A percentile compares a stretch with the other conserved stretches of the same genome.
Evolutionary conservation across 2,329 filamentous ascomycete species (phyloP).

Genomic region (Cladophialophora psammophila): DNA sequence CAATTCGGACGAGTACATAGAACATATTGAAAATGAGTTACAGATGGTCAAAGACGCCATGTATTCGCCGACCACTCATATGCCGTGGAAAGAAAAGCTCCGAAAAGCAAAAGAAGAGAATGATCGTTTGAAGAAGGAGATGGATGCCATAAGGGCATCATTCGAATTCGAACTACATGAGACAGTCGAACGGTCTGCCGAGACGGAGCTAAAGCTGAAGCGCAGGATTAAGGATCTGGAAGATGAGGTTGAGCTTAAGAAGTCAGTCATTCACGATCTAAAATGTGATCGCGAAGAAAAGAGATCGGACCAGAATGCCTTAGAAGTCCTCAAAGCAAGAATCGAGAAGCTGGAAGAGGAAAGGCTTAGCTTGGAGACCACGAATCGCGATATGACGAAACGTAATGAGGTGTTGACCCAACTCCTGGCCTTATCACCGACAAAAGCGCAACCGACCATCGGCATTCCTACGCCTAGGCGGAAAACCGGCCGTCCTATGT

Average conservation of each 20-base stretch:
- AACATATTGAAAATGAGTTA: conserved; percentile 58
- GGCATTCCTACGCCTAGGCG: conserved; percentile 38
- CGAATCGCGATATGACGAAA: conserved; percentile 46
- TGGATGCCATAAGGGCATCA: conserved; percentile 44
- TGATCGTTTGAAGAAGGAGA: conserved; percentile 45
- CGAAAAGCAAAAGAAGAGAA: conserved; percentile 44
- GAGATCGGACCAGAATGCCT: conserved; percentile 33
- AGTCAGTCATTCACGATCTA: conserved; percentile 44
- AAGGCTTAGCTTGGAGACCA: conserved; percentile 43
- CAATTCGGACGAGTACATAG: conserved; percentile 56
- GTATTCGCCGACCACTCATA: conserved; percentile 47
- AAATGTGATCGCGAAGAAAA: conserved; percentile 45
- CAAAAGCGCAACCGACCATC: conserved; percentile 35
- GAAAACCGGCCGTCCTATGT: conserved; percentile 42
- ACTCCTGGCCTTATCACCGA: conserved; percentile 48
- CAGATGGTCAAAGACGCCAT: conserved; percentile 50
- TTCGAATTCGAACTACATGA: conserved; percentile 47
- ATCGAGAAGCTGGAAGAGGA: conserved; percentile 46
- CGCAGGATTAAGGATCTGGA: conserved; percentile 45
- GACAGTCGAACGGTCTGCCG: conserved; percentile 43
- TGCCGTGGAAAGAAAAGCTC: conserved; percentile 41
- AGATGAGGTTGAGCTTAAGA: conserved; percentile 44
- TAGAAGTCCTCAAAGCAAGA: conserved; percentile 38
- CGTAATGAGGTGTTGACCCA: conserved; percentile 49
- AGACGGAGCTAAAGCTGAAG: conserved; percentile 43